Evolutionary conservation across 108 stramenopile genomes (phyloP).

Genomic region (Pseudonitzschia delicatissima): DNA sequence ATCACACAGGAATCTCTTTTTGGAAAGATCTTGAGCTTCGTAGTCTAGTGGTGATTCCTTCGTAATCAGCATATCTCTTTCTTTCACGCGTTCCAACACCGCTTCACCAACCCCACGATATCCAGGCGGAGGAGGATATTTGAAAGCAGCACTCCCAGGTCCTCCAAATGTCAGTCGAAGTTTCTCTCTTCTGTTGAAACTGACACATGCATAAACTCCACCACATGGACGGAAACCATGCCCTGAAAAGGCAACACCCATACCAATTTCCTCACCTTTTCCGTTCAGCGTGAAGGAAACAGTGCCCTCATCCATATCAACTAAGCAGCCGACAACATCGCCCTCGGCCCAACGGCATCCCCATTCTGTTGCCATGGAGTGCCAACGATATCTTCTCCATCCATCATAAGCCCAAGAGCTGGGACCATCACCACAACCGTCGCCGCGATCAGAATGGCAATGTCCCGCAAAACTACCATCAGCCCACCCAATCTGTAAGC

Average conservation of each 20-base stretch:
- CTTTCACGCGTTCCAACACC: constrained; percentile 57
- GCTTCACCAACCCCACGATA: constrained; percentile 82
- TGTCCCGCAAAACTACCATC: constrained; percentile 87
- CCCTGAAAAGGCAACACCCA: constrained; percentile 83
- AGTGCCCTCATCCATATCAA: constrained; percentile 83
- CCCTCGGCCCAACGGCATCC: constrained; percentile 92
- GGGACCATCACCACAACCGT: constrained; percentile 92
- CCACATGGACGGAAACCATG: constrained; percentile 83
- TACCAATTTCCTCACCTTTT: constrained; percentile 80
- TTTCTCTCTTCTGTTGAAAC: constrained; percentile 82
- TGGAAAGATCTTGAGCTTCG: not conserved
- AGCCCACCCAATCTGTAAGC: constrained; percentile 94
- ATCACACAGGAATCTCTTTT: constrained; percentile 71
- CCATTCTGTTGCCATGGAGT: constrained; percentile 85
- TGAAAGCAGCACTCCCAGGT: constrained; percentile 57
- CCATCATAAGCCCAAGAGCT: constrained; percentile 96
- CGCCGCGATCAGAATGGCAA: constrained; percentile 81
- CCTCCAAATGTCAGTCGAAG: constrained; percentile 75
- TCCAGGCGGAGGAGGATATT: constrained; percentile 64
- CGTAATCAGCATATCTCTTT: constrained; percentile 44
- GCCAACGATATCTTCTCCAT: constrained; percentile 93
- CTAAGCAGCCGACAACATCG: constrained; percentile 84
- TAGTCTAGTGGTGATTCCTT: constrained; percentile 52
- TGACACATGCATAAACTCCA: constrained; percentile 86
- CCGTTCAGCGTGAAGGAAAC: constrained; percentile 93